Base-by-base conservation (phyloP, 148 eudicot species). In the Dysphania ambrosioides region DNA sequence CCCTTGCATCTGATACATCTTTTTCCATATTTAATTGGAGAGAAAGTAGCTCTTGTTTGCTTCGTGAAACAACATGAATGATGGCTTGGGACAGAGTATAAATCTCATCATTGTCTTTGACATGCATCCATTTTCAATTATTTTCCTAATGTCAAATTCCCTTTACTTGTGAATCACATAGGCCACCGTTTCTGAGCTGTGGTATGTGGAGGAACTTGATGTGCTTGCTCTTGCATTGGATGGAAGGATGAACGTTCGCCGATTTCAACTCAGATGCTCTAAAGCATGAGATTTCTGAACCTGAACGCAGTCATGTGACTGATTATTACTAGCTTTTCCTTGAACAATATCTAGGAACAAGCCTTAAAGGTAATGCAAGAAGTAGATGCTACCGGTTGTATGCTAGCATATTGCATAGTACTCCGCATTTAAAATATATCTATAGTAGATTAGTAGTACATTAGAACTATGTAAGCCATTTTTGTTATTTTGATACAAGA, bases 181-280 rank as follows among this genome's bases (percentile, higher is more conserved):
- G 99, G 99, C 97, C 2, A 70, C 77, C 0, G 81, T 92, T 11
- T 81, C 91, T 0, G 99, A 96, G 80, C 87, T 96, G 58, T 96
- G 99, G 99, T 92, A 89, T 62, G 97, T 92, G 47, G 99, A 96
- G 84, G 99, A 96, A 79, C 85, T 85, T 35, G 97, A 96, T 76
- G 83, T 92, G 40, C 82, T 96, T 70, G 97, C 99, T 36, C 97
- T 96, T 61, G 99, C 97, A 5, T 62, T 96, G 78, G 74, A 90
- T 38, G 99, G 97, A 57, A 89, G 85, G 73, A 90, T 89, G 90
- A 92, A 89, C 76, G 68, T 80, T 66, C 90, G 72, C 29, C 82
- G 81, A 76, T 96, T 96, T 79, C 81, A 73, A 26, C 84, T 96
- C 44, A 83, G 91, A 83, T 92, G 97, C 87, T 89, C 90, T 13